Base-by-base conservation (phyloP, 345 rosid species). In the Bruguiera sexangula region DNA sequence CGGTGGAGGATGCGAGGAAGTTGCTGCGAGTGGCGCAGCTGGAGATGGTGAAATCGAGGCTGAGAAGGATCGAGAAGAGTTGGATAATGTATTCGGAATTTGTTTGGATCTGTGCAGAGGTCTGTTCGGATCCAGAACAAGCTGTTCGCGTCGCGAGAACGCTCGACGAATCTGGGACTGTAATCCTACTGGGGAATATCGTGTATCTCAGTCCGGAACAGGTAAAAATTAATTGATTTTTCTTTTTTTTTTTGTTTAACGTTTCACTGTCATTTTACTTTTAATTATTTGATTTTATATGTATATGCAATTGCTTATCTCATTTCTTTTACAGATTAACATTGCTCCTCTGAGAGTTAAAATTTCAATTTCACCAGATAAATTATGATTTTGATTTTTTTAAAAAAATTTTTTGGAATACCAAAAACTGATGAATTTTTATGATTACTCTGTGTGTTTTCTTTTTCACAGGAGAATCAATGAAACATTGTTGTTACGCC, bases 151-250 rank as follows among this genome's bases (percentile, higher is more conserved):
- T 85, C 3, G 96, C 97, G 3, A 84, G 81, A 73, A 63, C 67
- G 81, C 88, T 96, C 0, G 98, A 92, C 37, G 90, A 92, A 64
- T 86, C 96, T 0, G 98, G 98, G 59, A 80, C 69, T 70, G 98
- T 89, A 1, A 79, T 96, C 73, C 87, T 96, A 6, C 13, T 90
- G 53, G 93, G 97, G 32, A 74, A 89, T 24, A 66, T 67, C n/a
- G 99, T 90, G 66, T 82, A 87, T 65, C 81, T 92, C 39, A 78
- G 72, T 60, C 96, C 99, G 6, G 86, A 92, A n/a, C 88, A 89
- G 98, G 99, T 95, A 81, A 58, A 58, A 75, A 66, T 60, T 7
- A 37, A 22, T 22, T 26, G 2, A 55, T 8, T 55, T 26, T 1
- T 19, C 22, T 27, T 65, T 32, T 62, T 1, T 1, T 51, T 34